phyloP scores from a whole-genome alignment of 75 land plant genomes.

The Isoetes taiwanensis region DNA sequence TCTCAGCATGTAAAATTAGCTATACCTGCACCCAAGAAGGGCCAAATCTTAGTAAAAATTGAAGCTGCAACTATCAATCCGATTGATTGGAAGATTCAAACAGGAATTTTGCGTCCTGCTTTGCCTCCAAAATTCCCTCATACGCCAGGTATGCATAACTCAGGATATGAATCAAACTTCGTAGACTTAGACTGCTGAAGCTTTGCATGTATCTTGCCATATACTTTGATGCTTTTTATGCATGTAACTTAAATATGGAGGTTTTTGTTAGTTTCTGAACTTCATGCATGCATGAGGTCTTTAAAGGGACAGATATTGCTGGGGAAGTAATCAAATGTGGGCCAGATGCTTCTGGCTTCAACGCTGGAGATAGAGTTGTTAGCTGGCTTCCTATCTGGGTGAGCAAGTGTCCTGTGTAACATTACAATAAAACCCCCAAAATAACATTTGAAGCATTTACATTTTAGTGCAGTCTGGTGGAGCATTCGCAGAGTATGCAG shows the following conservation, averaged over 20 bases:
- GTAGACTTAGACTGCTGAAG: neutral
- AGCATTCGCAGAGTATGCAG: constrained; percentile 53
- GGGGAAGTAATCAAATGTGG: too few species aligned
- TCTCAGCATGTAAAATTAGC: constrained; percentile 77
- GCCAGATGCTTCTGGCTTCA: too few species aligned
- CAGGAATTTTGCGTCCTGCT: constrained; percentile 39
- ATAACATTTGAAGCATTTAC: too few species aligned
- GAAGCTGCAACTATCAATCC: constrained; percentile 69
- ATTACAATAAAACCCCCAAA: too few species aligned
- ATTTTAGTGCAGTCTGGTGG: constrained; percentile 34
- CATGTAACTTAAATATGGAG: neutral
- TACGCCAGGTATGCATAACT: constrained; percentile 45
- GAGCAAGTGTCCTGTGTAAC: too few species aligned
- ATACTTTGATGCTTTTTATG: neutral
- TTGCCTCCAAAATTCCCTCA: constrained; percentile 50
- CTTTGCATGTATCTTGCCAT: neutral
- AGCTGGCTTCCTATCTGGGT: too few species aligned
- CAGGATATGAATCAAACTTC: neutral
- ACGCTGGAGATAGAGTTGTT: too few species aligned
- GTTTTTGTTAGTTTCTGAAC: neutral
- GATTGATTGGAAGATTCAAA: constrained; percentile 73
- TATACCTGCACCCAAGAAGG: constrained; percentile 44
- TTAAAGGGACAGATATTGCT: too few species aligned
- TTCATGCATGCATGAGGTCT: neutral
- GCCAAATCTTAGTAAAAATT: constrained; percentile 53